Evolutionary conservation across 768 basidiomycete genomes (phyloP).

Genomic region (Coprinellus aureogranulatus): DNA sequence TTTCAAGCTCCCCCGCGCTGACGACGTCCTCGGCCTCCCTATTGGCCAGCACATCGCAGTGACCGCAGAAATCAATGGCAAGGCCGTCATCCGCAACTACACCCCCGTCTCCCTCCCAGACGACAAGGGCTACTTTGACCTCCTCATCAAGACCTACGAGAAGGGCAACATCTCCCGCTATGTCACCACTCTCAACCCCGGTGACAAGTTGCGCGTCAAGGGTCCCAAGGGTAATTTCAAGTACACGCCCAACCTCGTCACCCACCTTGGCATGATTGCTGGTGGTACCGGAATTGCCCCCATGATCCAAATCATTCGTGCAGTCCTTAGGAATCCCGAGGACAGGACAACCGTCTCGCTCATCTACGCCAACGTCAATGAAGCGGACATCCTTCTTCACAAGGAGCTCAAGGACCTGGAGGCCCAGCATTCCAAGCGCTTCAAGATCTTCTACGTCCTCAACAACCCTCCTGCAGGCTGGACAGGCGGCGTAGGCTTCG

Average conservation of each 20-base stretch:
- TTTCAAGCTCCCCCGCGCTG: slow-evolving; percentile 72
- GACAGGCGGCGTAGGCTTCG: slow-evolving; percentile 89
- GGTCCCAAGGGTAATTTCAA: slow-evolving; percentile 96
- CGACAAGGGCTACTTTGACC: slow-evolving; percentile 90
- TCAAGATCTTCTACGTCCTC: slow-evolving; percentile 86
- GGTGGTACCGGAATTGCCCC: slow-evolving; percentile 99
- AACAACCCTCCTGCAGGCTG: slow-evolving; percentile 90
- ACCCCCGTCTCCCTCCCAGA: slow-evolving; percentile 95
- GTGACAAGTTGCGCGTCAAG: slow-evolving; percentile 86
- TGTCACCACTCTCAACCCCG: slow-evolving; percentile 77
- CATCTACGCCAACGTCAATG: slow-evolving; percentile 95
- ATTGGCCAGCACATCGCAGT: slow-evolving; percentile 96
- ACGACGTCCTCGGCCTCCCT: slow-evolving; percentile 87
- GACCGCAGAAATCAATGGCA: slow-evolving; percentile 86
- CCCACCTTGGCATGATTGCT: slow-evolving; percentile 92
- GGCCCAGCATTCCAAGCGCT: slow-evolving; percentile 48
- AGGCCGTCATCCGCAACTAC: slow-evolving; percentile 87
- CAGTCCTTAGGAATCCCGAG: slow-evolving; percentile 83
- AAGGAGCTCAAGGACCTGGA: slow-evolving; percentile 82
- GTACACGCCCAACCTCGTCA: slow-evolving; percentile 71
- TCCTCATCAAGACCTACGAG: slow-evolving; percentile 98
- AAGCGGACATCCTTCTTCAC: slow-evolving; percentile 89
- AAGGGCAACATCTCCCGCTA: slow-evolving; percentile 95
- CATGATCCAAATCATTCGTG: slow-evolving; percentile 97
- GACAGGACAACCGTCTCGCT: slow-evolving; percentile 83